Base-by-base conservation (phyloP, 768 basidiomycete species). In the Phylloporus rhodoxanthus region DNA sequence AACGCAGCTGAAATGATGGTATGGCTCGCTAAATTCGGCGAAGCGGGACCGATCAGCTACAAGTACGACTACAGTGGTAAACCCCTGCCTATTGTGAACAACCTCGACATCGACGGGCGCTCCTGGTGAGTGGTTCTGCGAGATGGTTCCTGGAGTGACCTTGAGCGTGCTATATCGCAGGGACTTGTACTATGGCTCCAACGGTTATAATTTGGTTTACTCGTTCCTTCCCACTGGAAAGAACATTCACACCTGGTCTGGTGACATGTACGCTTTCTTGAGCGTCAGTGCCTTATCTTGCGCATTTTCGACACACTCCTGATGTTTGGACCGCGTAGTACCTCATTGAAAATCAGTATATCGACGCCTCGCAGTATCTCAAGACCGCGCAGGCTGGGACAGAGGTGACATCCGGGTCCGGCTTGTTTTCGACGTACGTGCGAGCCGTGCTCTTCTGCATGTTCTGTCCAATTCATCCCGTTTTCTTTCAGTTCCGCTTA, bases 351-450 rank as follows among this genome's bases (percentile, higher is more conserved):
- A 66, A 71, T 40, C 67, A 75, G 29, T 70, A 73, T 5, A 54
- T 86, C 28, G 63, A 67, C 51, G 58, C 72, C 13, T 75, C 78
- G 3, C 76, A 85, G 56, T 85, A 74, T 66, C 70, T 85, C 45
- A 73, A 63, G 32, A 81, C 76, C 11, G 75, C 75, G 2, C 82
- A 85, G 57, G 82, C 73, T 7, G 84, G 84, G 6, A 80, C 79
- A 0, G 84, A 86, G 62, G 77, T 78, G 14, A 83, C 79, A 0
- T 72, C 71, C 10, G 82, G 82, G n/a, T 69, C 70, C 25, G 81
- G 77, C 9, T 75, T 70, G 0, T 64, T 84, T 8, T 74, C 70
- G 0, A 78, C 77, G 82, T 83, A 56, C 59, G 78, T 67, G 29
- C 11, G 7, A 5, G 32, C n/a, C 34, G 21, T 39, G 20, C n/a